A percentile compares a stretch with the other conserved stretches of the same genome.
Evolutionary conservation across 352 stramenopile genomes (phyloP).

Genomic region (Thalassiosira gravida): DNA sequence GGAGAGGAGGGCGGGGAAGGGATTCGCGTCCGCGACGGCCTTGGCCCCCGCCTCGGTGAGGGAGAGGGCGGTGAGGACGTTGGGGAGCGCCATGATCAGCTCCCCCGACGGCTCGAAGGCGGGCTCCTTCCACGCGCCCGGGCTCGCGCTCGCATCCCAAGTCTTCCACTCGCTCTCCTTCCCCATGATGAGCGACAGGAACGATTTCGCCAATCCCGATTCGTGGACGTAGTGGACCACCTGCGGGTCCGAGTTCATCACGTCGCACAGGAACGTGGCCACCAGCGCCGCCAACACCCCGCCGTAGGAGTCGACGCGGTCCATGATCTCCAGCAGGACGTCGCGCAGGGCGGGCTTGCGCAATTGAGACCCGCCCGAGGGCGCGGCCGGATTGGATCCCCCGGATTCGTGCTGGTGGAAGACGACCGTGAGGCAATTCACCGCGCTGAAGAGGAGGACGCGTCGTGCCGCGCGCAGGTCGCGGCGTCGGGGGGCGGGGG

Average conservation of each 20-base stretch:
- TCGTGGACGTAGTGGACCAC: slow-evolving; percentile 93
- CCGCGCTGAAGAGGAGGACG: slow-evolving; percentile 82
- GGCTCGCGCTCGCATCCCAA: slow-evolving; percentile 67
- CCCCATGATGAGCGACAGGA: slow-evolving; percentile 90
- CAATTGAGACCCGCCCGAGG: slow-evolving; percentile 66
- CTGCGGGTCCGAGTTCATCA: slow-evolving; percentile 96
- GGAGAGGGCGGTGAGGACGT: slow-evolving; percentile 91
- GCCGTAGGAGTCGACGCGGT: slow-evolving; percentile 90
- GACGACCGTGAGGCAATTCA: slow-evolving; percentile 85
- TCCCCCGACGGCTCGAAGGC: slow-evolving; percentile 89
- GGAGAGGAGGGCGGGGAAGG: slow-evolving; percentile 90
- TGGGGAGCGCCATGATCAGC: slow-evolving; percentile 93
- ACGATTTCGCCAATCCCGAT: slow-evolving; percentile 90
- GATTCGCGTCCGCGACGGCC: slow-evolving; percentile 90
- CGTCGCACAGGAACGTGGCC: slow-evolving; percentile 91
- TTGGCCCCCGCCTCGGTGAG: slow-evolving; percentile 92
- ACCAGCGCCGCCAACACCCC: slow-evolving; percentile 91
- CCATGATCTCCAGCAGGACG: slow-evolving; percentile 90
- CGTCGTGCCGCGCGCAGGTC: slow-evolving; percentile 56
- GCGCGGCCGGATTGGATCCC: slow-evolving; percentile 23
- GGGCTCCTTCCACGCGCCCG: slow-evolving; percentile 59
- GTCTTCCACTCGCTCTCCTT: slow-evolving; percentile 69
- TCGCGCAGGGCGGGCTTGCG: slow-evolving; percentile 88
- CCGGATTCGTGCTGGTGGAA: slow-evolving; percentile 79
- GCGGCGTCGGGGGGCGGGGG: neutral